phyloP scores from a whole-genome alignment of 306 rosid species.

The Geum urbanum region DNA sequence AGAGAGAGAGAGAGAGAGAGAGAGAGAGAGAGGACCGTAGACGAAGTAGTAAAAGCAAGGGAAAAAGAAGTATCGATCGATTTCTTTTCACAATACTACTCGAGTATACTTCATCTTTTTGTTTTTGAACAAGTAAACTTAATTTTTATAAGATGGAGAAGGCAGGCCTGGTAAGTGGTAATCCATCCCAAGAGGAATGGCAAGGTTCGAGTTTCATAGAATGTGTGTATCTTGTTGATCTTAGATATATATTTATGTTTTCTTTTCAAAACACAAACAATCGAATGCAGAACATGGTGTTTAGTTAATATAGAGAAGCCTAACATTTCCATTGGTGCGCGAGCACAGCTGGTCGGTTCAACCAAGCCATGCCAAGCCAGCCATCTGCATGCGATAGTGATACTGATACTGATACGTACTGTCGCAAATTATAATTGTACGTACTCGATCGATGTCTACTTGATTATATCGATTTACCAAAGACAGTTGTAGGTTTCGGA shows the following conservation, averaged over 20 bases:
- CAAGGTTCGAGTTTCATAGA: slow-evolving; percentile 14
- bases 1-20: slow-evolving; percentile 73
- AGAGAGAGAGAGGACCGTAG: slow-evolving; percentile 75
- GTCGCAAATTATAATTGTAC: slow-evolving; percentile 8
- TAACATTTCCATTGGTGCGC: slow-evolving; percentile 57
- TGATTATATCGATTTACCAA: not conserved
- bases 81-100: too few relatives aligned
- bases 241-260: not conserved
- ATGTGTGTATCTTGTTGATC: slow-evolving; percentile 8
- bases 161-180: not conserved
- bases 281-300: slow-evolving; percentile 1
- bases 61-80: not conserved
- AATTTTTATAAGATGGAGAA: not conserved
- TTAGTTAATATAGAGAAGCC: slow-evolving; percentile 18
- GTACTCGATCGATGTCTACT: not conserved
- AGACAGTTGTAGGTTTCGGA: slow-evolving; percentile 11
- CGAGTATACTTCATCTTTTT: too few relatives aligned
- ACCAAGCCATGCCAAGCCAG: slow-evolving; percentile 13
- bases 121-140: too few relatives aligned
- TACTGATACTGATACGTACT: not conserved
- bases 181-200: slow-evolving; percentile 24
- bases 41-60: slow-evolving; percentile 17
- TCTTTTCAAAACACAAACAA: not conserved
- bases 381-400: slow-evolving; percentile 22
- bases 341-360: slow-evolving; percentile 38